Base-by-base conservation (phyloP, 768 basidiomycete genomes). In the Tephrocybe sp. region DNA sequence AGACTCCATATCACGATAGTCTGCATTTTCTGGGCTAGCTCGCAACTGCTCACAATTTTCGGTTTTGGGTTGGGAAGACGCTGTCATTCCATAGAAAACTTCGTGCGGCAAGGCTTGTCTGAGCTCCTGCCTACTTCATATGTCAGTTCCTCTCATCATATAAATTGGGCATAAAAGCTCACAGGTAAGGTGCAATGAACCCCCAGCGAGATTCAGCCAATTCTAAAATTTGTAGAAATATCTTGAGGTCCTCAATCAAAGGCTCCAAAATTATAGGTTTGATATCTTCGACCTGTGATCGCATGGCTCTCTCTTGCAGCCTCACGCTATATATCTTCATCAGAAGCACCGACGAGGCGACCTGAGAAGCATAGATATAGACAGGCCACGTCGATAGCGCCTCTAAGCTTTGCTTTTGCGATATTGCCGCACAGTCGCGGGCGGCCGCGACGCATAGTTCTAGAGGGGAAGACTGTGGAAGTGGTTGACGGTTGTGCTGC, bases 401-500 rank as follows among this genome's bases (percentile, higher is more conserved):
- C 10, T 71, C 74, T 30, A 64, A 57, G n/a, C 78, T 58, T 56
- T 81, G 77, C 1, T 66, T 66, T 53, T 84, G 78, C 43, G 86
- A 61, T 36, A 92, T 83, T 48, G 76, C 78, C 4, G 80, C 78
- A 42, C 79, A 81, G 1, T 83, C 75, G 41, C 77, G 77, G 4
- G 83, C 82, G 10, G 87, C 84, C 46, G 80, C 79, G 39, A 78
- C 71, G 62, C 86, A 85, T 37, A 80, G 74, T 14, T 73, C 74
- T 34, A 84, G 71, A 34, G 81, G 81, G n/a, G 75, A 77, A 74
- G 65, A 25, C 59, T 69, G 67, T 64, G 67, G 55, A n/a, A 65
- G 64, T 15, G 59, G 49, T 15, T 60, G 53, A 49, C 57, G 55
- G 12, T 49, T 45, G 17, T 57, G 51, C 6, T 45, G 47, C 5